Conservation (phyloP, 352 stramenopile genomes). For the Phytopythium cucurbitacearum region DNA sequence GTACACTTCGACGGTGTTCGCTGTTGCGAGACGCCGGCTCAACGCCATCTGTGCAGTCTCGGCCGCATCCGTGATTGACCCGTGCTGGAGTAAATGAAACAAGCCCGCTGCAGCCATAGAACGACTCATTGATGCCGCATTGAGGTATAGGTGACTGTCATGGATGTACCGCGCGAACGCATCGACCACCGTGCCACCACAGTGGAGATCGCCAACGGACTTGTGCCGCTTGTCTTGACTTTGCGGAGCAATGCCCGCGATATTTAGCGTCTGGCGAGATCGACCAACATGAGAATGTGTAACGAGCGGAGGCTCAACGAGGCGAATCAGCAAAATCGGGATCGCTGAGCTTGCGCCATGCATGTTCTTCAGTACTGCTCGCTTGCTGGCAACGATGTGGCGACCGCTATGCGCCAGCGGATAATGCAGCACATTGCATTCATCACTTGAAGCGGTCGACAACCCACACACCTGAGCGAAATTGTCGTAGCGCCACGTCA, state of each 20-base stretch:
- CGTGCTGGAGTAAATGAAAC: conserved; percentile 53
- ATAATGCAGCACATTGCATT: conserved; percentile 28
- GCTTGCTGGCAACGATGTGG: conserved; percentile 24
- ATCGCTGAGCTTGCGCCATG: conserved; percentile 3
- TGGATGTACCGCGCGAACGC: conserved; percentile 27
- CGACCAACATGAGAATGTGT: not conserved
- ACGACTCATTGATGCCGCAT: conserved; percentile 13
- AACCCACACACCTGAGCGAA: conserved; percentile 17
- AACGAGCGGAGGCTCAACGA: conserved; percentile 19
- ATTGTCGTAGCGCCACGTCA: conserved; percentile 33
- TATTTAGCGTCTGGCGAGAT: not conserved
- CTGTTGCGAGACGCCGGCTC: conserved; percentile 21
- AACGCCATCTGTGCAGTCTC: conserved; percentile 10
- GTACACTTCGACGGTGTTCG: conserved; percentile 30
- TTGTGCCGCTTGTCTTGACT: not conserved
- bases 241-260: not conserved
- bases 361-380: conserved; percentile 18
- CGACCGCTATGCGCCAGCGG: conserved; percentile 18
- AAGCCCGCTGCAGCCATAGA: conserved; percentile 40
- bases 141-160: conserved; percentile 24
- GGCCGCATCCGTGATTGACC: conserved; percentile 23
- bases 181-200: conserved; percentile 12
- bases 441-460: not conserved
- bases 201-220: not conserved
- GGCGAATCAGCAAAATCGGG: conserved; percentile 27